Evolutionary conservation across 805 yeast species (phyloP).

Genomic region (Ogataea nitratoaversa): DNA sequence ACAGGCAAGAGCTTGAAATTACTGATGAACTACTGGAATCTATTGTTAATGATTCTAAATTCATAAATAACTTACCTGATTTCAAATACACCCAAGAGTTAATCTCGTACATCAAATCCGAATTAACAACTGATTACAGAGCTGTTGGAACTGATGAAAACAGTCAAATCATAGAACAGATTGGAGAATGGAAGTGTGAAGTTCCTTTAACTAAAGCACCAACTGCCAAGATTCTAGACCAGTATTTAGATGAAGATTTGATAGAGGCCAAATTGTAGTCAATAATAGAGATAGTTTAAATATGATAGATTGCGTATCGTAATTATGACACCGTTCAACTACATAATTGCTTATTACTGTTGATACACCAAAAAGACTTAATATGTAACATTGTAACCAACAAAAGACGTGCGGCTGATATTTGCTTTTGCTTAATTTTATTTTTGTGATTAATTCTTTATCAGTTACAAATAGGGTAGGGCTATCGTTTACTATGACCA

Average conservation of each 20-base stretch:
- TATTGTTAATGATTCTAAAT: conserved; percentile 14
- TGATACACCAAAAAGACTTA: no score
- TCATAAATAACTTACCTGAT: conserved; percentile 14
- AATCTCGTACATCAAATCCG: conserved; percentile 10
- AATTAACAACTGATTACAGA: conserved; percentile 12
- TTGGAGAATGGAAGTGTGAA: conserved; percentile 53
- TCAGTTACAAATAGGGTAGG: no score
- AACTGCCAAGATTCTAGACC: conserved; percentile 36
- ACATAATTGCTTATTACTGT: no score
- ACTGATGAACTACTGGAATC: conserved; percentile 5
- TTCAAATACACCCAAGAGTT: conserved; percentile 19
- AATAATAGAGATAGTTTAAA: no score
- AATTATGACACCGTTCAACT: no score
- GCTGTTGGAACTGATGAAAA: conserved; percentile 16
- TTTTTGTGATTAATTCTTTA: no score
- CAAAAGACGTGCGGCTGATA: no score
- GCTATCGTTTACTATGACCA: no score
- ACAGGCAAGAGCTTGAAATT: conserved; percentile 7
- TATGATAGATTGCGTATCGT: not conserved
- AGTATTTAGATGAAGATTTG: conserved; percentile 21
- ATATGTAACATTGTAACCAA: no score
- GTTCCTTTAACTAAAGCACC: conserved; percentile 60
- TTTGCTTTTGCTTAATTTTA: no score
- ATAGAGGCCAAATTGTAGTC: conserved; percentile 21
- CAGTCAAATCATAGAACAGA: conserved; percentile 41